Conservation (phyloP, 176 grass and related monocot species). For the Puya raimondii region DNA sequence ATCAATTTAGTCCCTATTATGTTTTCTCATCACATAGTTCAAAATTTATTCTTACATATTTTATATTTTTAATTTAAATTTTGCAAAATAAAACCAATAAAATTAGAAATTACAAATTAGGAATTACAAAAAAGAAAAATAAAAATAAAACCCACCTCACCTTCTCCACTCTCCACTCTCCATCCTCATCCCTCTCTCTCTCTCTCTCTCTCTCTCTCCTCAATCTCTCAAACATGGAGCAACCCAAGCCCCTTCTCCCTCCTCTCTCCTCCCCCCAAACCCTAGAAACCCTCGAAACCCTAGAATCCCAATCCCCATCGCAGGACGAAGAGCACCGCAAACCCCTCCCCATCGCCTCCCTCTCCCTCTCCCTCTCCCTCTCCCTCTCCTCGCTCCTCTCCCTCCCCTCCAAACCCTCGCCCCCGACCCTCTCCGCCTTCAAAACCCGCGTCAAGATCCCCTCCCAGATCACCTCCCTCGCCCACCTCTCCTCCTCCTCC, state of each 20-base stretch:
- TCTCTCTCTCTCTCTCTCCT: not conserved
- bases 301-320: not conserved
- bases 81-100: not conserved
- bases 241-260: not conserved
- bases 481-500: conserved; percentile 41
- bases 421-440: conserved; percentile 27
- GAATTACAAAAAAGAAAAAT: not conserved
- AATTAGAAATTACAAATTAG: not conserved
- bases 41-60: too few species aligned
- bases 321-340: not conserved
- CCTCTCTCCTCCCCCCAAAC: not conserved
- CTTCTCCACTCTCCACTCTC: not conserved
- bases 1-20: too few species aligned
- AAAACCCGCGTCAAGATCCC: conserved; percentile 46
- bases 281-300: not conserved
- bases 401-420: conserved; percentile 30
- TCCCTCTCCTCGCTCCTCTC: conserved; percentile 37
- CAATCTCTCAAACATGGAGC: not conserved
- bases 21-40: too few species aligned
- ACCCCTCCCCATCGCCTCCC: conserved; percentile 29
- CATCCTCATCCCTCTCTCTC: not conserved
- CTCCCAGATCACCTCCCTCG: conserved; percentile 44
- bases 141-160: not conserved
- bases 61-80: too few species aligned
- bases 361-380: conserved; percentile 40